phyloP scores from a whole-genome alignment of 2,329 filamentous ascomycete species.

The Colletotrichum sp. region DNA sequence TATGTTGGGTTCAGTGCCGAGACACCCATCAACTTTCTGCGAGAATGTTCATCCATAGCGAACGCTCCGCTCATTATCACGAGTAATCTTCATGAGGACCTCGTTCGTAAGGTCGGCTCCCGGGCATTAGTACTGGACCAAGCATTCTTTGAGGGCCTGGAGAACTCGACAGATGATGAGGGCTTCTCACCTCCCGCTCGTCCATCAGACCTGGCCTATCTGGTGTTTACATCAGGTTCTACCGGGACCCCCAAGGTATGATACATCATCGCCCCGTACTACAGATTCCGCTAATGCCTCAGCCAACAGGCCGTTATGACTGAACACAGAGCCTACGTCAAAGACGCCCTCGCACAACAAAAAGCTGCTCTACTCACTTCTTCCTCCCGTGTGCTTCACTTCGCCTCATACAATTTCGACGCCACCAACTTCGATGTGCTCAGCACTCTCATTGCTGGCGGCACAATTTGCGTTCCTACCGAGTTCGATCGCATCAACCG shows the following conservation, averaged over 20 bases:
- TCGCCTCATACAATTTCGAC: conserved; percentile 60
- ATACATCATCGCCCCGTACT: not conserved
- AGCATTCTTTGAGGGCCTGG: conserved; percentile 40
- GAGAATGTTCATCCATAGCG: not conserved
- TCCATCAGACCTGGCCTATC: conserved; percentile 28
- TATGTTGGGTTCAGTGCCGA: conserved; percentile 26
- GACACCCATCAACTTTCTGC: not conserved
- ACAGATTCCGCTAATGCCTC: not conserved
- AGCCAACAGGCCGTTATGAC: conserved; percentile 37
- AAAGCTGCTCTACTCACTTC: not conserved
- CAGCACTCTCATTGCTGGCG: conserved; percentile 57
- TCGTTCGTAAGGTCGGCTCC: not conserved
- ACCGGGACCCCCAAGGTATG: conserved; percentile 50
- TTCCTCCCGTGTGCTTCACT: conserved; percentile 55
- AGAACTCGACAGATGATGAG: not conserved
- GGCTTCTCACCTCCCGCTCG: not conserved
- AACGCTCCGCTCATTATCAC: not conserved
- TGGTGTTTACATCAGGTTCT: conserved; percentile 46
- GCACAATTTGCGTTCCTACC: conserved; percentile 63
- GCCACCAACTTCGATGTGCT: conserved; percentile 56
- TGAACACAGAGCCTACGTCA: conserved; percentile 25
- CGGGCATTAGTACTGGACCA: not conserved
- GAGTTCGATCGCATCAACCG: conserved; percentile 54
- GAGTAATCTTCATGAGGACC: not conserved
- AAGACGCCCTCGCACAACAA: conserved; percentile 22